Evolutionary conservation across 805 yeast genomes (phyloP).

Genomic region (Yarrowia sp.): DNA sequence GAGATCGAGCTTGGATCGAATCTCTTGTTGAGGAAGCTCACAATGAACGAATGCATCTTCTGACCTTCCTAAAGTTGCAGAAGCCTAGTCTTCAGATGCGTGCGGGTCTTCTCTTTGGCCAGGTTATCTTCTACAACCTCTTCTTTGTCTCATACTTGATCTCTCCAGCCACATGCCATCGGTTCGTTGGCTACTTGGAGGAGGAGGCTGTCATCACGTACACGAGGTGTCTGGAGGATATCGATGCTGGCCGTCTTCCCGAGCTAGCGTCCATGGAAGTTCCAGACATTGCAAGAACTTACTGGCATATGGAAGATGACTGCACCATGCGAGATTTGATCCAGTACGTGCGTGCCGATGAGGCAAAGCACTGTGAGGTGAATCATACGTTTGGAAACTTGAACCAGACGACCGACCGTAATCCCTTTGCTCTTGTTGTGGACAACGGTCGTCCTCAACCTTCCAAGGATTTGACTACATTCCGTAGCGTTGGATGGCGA

Average conservation of each 20-base stretch:
- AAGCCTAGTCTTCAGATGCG: slow-evolving; percentile 60
- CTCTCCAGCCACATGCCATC: slow-evolving; percentile 63
- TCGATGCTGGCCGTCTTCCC: slow-evolving; percentile 51
- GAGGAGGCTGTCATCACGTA: slow-evolving; percentile 75
- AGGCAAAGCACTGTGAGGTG: slow-evolving; percentile 75
- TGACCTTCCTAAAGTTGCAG: slow-evolving; percentile 64
- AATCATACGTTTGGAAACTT: slow-evolving; percentile 73
- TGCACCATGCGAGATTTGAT: slow-evolving; percentile 60
- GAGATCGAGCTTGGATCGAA: slow-evolving; percentile 75
- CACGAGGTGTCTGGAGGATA: slow-evolving; percentile 56
- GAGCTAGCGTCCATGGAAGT: slow-evolving; percentile 42
- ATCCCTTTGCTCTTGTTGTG: slow-evolving; percentile 61
- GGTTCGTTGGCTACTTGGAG: slow-evolving; percentile 75
- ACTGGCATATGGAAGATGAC: slow-evolving; percentile 58
- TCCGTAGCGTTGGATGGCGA: slow-evolving; percentile 40
- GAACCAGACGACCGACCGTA: slow-evolving; percentile 52
- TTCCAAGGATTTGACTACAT: slow-evolving; percentile 37
- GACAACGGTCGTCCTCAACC: slow-evolving; percentile 40
- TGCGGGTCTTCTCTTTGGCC: slow-evolving; percentile 32
- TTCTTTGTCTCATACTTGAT: slow-evolving; percentile 60
- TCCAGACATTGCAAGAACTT: slow-evolving; percentile 54
- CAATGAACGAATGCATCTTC: slow-evolving; percentile 72
- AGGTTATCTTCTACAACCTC: slow-evolving; percentile 37
- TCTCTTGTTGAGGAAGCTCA: slow-evolving; percentile 72
- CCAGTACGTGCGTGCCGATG: slow-evolving; percentile 67